Evolutionary conservation across 306 rosid genomes (phyloP), one percentile per base, ranked within the genome.

Genomic region (Cyclanthera cordifolia): DNA sequence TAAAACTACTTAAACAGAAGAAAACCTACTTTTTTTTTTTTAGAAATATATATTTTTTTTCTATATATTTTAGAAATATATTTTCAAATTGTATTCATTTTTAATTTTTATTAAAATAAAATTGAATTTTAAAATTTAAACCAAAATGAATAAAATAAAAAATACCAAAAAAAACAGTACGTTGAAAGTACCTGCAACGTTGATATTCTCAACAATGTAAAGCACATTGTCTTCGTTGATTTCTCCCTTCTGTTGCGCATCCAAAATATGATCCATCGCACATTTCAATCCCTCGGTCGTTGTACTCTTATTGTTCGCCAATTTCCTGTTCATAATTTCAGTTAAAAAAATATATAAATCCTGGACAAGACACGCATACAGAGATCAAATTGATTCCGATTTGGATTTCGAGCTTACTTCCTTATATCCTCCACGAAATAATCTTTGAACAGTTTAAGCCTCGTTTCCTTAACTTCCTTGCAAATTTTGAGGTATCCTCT

Each of bases 181-280:
- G n/a, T n/a, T 28, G 32, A 2, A 28, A 28, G 32, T 77, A 91
- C 97, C 97, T 14, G 97, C 97, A 20, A 91, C 96, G 45, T 91
- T 91, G 27, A 91, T 91, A 76, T 91, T 91, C 87, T 91, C 97
- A 41, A 91, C 96, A 28, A 91, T 91, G 90, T 91, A 91, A 68
- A 91, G 97, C 4, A 91, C 95, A 52, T 91, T 91, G 75, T 91
- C 97, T 72, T 91, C 97, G 76, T 83, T 91, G 77, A 91, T 91
- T 76, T 91, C 97, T 0, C 97, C 97, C 58, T 91, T 91, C 46
- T 78, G 76, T 75, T 91, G 87, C 5, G 97, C 97, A 32, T 88
- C 97, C 77, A 86, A 48, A 13, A 91, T 91, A 59, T 91, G 97
- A 59, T 91, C 97, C 3, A 91, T 85, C 2, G 97, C 97, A 51